phyloP scores from a whole-genome alignment of 257 asterid species.

The Craterostigma plantagineum region DNA sequence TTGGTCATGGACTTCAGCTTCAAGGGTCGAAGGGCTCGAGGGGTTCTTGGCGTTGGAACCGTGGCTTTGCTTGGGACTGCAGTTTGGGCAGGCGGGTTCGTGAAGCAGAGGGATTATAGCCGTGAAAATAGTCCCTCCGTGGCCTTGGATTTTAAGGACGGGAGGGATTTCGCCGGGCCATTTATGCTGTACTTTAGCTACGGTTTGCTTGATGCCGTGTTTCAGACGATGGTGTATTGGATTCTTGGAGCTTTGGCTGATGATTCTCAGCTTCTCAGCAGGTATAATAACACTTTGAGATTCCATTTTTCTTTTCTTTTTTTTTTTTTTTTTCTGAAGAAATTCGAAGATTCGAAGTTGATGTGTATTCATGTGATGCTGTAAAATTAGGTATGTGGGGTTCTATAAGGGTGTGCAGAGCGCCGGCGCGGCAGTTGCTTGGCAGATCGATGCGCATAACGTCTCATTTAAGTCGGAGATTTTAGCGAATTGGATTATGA shows the following conservation, averaged over 20 bases:
- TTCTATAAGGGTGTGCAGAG: conserved; percentile 66
- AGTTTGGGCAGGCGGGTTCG: conserved; percentile 68
- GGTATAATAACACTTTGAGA: conserved; percentile 20
- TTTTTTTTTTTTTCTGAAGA: too few relatives aligned
- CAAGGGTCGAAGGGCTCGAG: conserved; percentile 45
- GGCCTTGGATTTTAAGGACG: conserved; percentile 66
- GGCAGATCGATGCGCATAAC: conserved; percentile 43
- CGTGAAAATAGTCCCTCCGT: conserved; percentile 15
- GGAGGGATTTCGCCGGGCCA: conserved; percentile 61
- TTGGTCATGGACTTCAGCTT: conserved; percentile 45
- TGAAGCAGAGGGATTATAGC: conserved; percentile 23
- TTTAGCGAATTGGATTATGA: conserved; percentile 32
- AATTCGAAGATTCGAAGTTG: too few relatives aligned
- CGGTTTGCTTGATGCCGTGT: conserved; percentile 91
- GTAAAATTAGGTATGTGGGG: conserved; percentile 23
- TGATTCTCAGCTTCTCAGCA: conserved; percentile 81
- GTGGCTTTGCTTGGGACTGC: conserved; percentile 46
- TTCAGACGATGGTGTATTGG: conserved; percentile 92
- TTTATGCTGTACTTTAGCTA: conserved; percentile 67
- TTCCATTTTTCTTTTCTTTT: neutral
- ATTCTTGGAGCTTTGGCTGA: conserved; percentile 78
- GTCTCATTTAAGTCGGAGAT: conserved; percentile 28
- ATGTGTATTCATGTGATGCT: too few relatives aligned
- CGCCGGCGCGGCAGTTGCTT: conserved; percentile 59
- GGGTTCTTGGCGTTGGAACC: conserved; percentile 35